A percentile compares a stretch with the other conserved stretches of the same genome.
Conservation (phyloP, 768 basidiomycete genomes). For the Mycena indigotica region DNA sequence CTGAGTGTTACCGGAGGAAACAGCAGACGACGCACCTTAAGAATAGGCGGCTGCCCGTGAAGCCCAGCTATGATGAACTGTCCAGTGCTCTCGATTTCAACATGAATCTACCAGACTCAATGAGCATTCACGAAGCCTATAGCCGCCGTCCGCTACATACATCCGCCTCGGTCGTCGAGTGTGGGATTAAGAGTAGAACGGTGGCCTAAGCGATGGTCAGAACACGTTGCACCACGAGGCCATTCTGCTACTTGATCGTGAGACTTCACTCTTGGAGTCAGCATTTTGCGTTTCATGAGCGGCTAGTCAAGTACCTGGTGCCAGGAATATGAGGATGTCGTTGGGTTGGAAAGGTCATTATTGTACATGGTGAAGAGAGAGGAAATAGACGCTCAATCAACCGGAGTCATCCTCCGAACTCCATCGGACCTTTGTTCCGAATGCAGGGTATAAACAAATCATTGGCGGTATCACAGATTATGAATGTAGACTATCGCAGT, state of each 20-base stretch:
- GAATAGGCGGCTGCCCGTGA: constrained; percentile 64
- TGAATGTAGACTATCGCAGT: background rate
- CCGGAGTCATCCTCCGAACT: background rate
- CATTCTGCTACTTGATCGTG: constrained; percentile 80
- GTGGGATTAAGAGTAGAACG: constrained; percentile 50
- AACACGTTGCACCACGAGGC: constrained; percentile 16
- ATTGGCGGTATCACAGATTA: background rate
- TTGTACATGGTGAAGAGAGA: constrained; percentile 36
- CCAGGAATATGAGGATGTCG: constrained; percentile 70
- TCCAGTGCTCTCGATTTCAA: constrained; percentile 53
- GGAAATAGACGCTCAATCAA: constrained; percentile 8
- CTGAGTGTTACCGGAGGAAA: background rate
- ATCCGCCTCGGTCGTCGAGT: constrained; percentile 70
- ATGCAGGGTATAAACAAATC: constrained; percentile 14
- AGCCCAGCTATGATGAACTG: constrained; percentile 75
- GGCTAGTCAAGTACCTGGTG: constrained; percentile 64
- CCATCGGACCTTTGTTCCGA: background rate
- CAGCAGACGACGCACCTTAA: constrained; percentile 57
- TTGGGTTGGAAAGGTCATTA: constrained; percentile 37
- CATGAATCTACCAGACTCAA: constrained; percentile 15
- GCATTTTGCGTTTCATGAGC: constrained; percentile 12
- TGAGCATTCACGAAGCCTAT: constrained; percentile 8
- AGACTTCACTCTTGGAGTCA: constrained; percentile 53
- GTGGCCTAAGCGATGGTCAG: constrained; percentile 8
- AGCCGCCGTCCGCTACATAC: constrained; percentile 50